Percentiles rank a stretch among this genome's conserved stretches.
These are phyloP conservation scores for Ascochyta fabae DNA, from an alignment of 2,329 filamentous ascomycete genomes.

Conservation along the genomic window DNA sequence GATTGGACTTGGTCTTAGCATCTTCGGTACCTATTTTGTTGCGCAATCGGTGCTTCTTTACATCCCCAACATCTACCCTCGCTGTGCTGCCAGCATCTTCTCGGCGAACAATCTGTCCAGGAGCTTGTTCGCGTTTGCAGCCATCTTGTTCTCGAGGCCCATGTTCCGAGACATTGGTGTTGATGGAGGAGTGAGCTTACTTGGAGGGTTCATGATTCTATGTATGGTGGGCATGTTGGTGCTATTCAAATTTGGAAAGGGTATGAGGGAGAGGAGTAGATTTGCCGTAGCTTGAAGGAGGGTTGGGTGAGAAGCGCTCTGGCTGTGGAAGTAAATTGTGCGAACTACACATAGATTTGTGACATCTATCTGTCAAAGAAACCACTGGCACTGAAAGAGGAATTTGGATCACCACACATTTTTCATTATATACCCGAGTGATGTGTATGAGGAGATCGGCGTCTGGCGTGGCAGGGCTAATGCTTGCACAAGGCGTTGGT, in stretches of 20 bases:
- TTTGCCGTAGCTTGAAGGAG: conserved; percentile 54
- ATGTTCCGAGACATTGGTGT: conserved; percentile 66
- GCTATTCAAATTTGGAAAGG: conserved; percentile 63
- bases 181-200: conserved; percentile 62
- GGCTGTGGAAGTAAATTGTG: neutral
- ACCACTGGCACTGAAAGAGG: neutral
- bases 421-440: neutral
- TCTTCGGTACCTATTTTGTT: conserved; percentile 48
- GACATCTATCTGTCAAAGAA: too few species aligned
- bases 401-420: neutral
- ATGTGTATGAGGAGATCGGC: conserved; percentile 1
- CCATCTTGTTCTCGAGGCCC: conserved; percentile 64
- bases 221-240: conserved; percentile 62
- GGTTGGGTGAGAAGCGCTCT: neutral
- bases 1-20: conserved; percentile 58
- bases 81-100: conserved; percentile 55
- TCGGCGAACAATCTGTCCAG: conserved; percentile 68
- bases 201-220: conserved; percentile 55
- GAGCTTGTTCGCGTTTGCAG: conserved; percentile 62
- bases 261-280: conserved; percentile 62
- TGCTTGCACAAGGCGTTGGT: neutral
- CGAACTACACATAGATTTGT: neutral
- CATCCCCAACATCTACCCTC: conserved; percentile 68
- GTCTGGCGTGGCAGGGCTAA: neutral
- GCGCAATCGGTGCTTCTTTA: conserved; percentile 64